These are phyloP conservation scores for Auricularia auricula-judae DNA, from an alignment of 768 basidiomycete genomes.

Conservation along the genomic window DNA sequence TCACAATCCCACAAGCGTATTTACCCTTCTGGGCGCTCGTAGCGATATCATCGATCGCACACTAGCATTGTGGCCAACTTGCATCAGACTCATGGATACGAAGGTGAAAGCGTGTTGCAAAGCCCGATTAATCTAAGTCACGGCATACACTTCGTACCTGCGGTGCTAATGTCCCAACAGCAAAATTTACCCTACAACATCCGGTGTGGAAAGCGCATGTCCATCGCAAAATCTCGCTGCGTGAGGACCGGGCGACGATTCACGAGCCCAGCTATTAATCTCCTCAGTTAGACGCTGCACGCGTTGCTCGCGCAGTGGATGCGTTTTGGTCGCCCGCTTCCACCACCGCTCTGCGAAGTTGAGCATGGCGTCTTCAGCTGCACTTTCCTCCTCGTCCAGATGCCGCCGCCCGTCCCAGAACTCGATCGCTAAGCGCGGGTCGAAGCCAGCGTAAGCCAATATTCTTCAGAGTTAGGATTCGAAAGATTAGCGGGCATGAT, in stretches of 20 bases:
- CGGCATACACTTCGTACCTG: no score
- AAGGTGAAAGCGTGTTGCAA: no score
- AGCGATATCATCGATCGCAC: no score
- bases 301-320: neutral
- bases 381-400: conserved; percentile 27
- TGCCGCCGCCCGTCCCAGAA: conserved; percentile 46
- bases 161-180: no score
- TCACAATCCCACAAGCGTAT: no score
- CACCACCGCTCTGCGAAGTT: neutral
- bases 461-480: conserved; percentile 35
- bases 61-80: no score
- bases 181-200: neutral
- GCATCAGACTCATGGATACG: no score
- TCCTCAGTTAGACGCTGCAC: neutral
- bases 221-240: neutral
- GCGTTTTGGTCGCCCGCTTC: neutral
- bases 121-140: no score
- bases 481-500: neutral
- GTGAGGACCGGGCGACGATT: neutral
- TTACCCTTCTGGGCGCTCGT: no score
- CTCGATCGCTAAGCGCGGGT: conserved; percentile 65
- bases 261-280: neutral
- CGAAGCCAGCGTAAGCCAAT: conserved; percentile 84
- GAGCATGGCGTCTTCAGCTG: conserved; percentile 9
- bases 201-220: neutral